These are phyloP conservation scores for Fusarium sp. DNA, from an alignment of 2,329 filamentous ascomycete species.

Conservation along the genomic window DNA sequence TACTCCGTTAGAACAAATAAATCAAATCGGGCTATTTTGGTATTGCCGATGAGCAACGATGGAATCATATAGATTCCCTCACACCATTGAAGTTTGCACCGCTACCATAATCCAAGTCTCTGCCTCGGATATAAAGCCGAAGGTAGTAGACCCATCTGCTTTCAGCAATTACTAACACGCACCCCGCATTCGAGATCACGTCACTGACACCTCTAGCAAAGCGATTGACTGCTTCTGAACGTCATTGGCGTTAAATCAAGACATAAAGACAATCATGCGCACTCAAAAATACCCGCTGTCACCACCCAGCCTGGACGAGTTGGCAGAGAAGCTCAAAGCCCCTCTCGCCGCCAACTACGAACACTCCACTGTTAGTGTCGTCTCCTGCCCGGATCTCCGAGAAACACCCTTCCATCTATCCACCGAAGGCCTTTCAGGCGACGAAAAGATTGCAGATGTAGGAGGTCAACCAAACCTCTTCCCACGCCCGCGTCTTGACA, in stretches of 20 bases:
- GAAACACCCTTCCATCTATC: conserved; percentile 57
- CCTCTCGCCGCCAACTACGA: conserved; percentile 46
- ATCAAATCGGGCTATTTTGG: too few species aligned
- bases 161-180: too few species aligned
- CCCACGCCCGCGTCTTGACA: conserved; percentile 54
- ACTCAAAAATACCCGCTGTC: conserved; percentile 31
- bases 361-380: conserved; percentile 44
- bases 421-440: conserved; percentile 57
- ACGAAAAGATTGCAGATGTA: conserved; percentile 59
- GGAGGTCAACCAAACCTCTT: conserved; percentile 60
- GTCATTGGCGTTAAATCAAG: not conserved
- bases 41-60: too few species aligned
- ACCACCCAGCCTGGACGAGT: conserved; percentile 49
- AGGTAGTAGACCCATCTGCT: too few species aligned
- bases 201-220: too few species aligned
- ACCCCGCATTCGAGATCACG: not conserved
- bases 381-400: conserved; percentile 56
- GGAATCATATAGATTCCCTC: too few species aligned
- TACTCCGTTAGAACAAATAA: too few species aligned
- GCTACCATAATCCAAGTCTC: too few species aligned
- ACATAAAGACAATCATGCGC: not conserved
- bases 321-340: conserved; percentile 37
- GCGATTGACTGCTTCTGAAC: too few species aligned
- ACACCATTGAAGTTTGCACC: too few species aligned
- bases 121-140: too few species aligned